Evolutionary conservation across 192 early-diverging fungal genomes (phyloP), one percentile per base, ranked within the genome.

Genomic region (Coemansia erecta): DNA sequence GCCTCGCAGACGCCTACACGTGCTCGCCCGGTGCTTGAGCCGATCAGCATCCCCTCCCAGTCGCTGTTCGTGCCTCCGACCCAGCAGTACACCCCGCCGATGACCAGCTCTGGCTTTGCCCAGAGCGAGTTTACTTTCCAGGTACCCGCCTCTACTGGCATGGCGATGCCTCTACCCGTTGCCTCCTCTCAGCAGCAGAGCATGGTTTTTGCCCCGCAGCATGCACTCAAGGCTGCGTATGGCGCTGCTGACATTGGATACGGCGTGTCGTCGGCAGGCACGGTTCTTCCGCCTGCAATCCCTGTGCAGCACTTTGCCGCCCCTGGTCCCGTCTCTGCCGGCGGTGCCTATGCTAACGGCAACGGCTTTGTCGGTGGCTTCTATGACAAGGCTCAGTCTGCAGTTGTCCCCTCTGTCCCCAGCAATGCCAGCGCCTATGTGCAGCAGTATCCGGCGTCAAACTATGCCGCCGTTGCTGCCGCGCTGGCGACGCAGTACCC

Each of bases 41-140:
- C 62, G 15, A 31, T 75, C 33, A 47, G 41, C 21, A 49, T 75
- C 15, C 60, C 72, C 1, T 13, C 66, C 6, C 53, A 61, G 49
- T 58, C 72, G 3, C 37, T 49, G 6, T 24, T 35, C 35, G 33
- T 60, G 31, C 37, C 35, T 15, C 43, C 48, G 26, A 43, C 63
- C 18, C 62, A 53, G 18, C 24, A 66, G 43, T 76, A 76, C 50
- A 77, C 75, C 0, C 75, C 75, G 21, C 75, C 68, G 3, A 50
- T 68, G 15, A 51, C 53, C 10, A 57, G 47, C 44, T 28, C 59
- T 64, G 69, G 64, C 17, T 77, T 77, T 64, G 49, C 62, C 3
- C 58, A 43, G 46, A 31, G 61, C 14, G 74, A 77, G 28, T 77
- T 77, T 52, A 77, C 74, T 9, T 77, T 77, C 56, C 70, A 54